Percentiles rank a stretch among this genome's conserved stretches.
These are phyloP conservation scores for Dioszegia hungarica DNA, from an alignment of 768 basidiomycete species.

Conservation along the genomic window DNA sequence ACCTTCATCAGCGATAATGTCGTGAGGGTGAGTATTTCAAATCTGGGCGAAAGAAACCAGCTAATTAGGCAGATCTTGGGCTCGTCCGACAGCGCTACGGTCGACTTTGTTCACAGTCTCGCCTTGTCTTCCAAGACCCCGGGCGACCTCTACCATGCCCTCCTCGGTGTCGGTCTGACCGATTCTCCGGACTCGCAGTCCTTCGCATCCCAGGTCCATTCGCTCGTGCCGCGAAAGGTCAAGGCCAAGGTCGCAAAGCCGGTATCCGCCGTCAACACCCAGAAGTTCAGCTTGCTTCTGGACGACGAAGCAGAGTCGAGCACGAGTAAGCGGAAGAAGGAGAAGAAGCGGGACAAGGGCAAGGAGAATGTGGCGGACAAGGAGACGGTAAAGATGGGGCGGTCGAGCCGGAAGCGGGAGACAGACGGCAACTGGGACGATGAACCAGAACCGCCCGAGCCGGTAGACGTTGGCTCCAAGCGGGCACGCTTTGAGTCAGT, in stretches of 20 bases:
- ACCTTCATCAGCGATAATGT: slow-evolving; percentile 50
- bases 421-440: slow-evolving; percentile 82
- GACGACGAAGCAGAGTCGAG: slow-evolving; percentile 62
- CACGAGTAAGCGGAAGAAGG: slow-evolving; percentile 49
- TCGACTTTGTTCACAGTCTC: slow-evolving; percentile 74
- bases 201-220: slow-evolving; percentile 73
- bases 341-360: slow-evolving; percentile 54
- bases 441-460: slow-evolving; percentile 61
- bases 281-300: slow-evolving; percentile 72
- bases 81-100: slow-evolving; percentile 73
- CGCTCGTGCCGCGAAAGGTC: slow-evolving; percentile 68
- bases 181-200: slow-evolving; percentile 71
- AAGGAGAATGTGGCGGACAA: slow-evolving; percentile 49
- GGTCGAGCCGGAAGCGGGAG: slow-evolving; percentile 64
- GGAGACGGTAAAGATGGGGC: slow-evolving; percentile 21
- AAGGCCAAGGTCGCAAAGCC: slow-evolving; percentile 57
- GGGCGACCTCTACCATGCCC: slow-evolving; percentile 68
- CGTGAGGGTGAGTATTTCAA: slow-evolving; percentile 31
- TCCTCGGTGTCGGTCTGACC: slow-evolving; percentile 73
- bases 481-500: slow-evolving; percentile 32
- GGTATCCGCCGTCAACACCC: slow-evolving; percentile 53
- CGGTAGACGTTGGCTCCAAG: slow-evolving; percentile 21
- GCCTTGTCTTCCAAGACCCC: slow-evolving; percentile 80
- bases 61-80: slow-evolving; percentile 63
- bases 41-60: background rate